Evolutionary conservation across 2,329 filamentous ascomycete species (phyloP).

Genomic region (Blastomyces percursus): DNA sequence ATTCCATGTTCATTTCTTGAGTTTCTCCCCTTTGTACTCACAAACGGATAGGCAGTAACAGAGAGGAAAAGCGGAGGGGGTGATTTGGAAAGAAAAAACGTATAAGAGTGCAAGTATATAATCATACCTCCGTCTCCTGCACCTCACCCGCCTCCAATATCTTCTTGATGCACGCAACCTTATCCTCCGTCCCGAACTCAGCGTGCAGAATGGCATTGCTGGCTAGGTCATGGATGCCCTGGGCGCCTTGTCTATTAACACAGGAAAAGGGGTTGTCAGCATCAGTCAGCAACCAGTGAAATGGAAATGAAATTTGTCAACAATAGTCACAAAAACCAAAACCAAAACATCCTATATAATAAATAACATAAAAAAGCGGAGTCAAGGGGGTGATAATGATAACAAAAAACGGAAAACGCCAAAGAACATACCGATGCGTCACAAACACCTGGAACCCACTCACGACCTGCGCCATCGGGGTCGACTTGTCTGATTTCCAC

Average conservation of each 20-base stretch:
- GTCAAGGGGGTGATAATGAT: no score
- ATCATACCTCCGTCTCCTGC: slow-evolving; percentile 49
- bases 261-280: background rate
- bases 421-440: slow-evolving; percentile 60
- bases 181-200: slow-evolving; percentile 72
- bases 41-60: background rate
- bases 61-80: no score
- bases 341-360: background rate
- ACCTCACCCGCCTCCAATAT: slow-evolving; percentile 67
- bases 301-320: background rate
- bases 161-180: slow-evolving; percentile 69
- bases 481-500: slow-evolving; percentile 69
- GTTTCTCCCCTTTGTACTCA: background rate
- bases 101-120: background rate
- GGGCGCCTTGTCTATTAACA: slow-evolving; percentile 63
- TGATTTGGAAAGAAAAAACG: slow-evolving; percentile 6
- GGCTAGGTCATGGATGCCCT: slow-evolving; percentile 66
- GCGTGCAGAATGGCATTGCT: slow-evolving; percentile 64
- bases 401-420: background rate
- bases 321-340: slow-evolving; percentile 2
- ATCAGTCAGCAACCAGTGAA: background rate
- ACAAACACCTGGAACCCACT: slow-evolving; percentile 81
- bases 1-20: background rate
- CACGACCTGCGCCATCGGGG: slow-evolving; percentile 75
- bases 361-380: background rate